Percentiles rank a stretch among this genome's conserved stretches.
Evolutionary conservation across 2,329 filamentous ascomycete genomes (phyloP).

Genomic region (Talaromyces verruculosus): DNA sequence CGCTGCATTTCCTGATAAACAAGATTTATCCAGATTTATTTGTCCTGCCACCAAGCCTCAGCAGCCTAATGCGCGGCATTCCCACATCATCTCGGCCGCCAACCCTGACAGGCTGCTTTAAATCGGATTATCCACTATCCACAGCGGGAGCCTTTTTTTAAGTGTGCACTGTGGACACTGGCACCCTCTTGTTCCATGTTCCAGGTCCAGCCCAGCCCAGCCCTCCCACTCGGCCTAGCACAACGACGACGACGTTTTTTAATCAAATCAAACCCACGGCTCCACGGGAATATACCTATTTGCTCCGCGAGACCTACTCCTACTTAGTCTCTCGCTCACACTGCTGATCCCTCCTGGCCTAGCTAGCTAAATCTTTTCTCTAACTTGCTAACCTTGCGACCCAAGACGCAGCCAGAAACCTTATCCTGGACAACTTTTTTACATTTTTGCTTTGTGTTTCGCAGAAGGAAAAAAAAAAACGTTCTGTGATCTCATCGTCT

Average conservation of each 20-base stretch:
- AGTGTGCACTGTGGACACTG: constrained; percentile 11
- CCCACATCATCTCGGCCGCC: neutral
- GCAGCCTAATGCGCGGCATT: constrained; percentile 8
- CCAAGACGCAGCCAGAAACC: constrained; percentile 20
- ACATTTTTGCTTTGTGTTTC: neutral
- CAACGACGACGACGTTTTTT: neutral
- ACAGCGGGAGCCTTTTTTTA: constrained; percentile 20
- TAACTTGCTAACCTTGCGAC: constrained; percentile 15
- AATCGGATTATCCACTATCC: constrained; percentile 15
- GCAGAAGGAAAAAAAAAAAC: constrained; percentile 5
- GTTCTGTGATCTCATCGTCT: constrained; percentile 17
- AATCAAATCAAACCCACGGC: constrained; percentile 6
- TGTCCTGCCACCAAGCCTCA: neutral
- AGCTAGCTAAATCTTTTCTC: constrained; percentile 3
- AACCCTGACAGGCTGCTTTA: constrained; percentile 1
- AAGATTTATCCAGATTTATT: constrained; percentile 3
- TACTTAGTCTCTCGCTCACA: constrained; percentile 6
- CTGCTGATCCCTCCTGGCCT: constrained; percentile 5
- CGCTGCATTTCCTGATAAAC: neutral
- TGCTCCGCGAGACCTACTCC: neutral
- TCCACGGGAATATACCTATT: constrained; percentile 7
- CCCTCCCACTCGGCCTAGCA: constrained; percentile 2
- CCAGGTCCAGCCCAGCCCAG: neutral
- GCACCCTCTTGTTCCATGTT: neutral
- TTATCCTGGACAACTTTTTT: constrained; percentile 18